Base-by-base conservation (phyloP, 192 early-diverging fungal genomes). In the Coemansia sp. region DNA sequence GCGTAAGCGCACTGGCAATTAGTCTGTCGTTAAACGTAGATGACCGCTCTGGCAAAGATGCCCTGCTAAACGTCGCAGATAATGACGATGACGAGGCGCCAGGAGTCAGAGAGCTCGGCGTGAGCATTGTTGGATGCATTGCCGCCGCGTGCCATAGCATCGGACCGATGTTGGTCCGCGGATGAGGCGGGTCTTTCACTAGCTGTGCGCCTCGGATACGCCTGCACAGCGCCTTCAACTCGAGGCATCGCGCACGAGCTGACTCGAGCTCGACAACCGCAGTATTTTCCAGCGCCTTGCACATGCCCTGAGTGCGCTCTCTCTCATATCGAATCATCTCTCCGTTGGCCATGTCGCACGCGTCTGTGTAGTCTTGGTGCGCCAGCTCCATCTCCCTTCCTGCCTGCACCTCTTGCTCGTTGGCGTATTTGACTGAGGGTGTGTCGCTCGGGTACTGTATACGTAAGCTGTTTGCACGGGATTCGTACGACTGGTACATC, bases 371-470 rank as follows among this genome's bases (percentile, higher is more conserved):
- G 40, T 76, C 79, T 38, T 82, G 79, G 35, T 73, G 79, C 0
- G 79, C 79, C 62, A 73, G 41, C 32, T 82, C 74, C 69, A 69
- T 65, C 49, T 82, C 74, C 12, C 74, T 59, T 65, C 64, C 79
- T 0, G 70, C 39, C 59, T 76, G 64, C 34, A 62, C 70, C 39
- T 82, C 79, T 15, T 73, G 64, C 68, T 82, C 79, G 59, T 82
- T 82, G 22, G 79, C 79, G 37, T 73, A 67, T 53, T 74, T 76
- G 22, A 82, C 79, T 9, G 79, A 72, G 13, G 74, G 68, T 56
- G 74, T 76, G 47, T 67, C 79, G 62, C 79, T 82, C 37, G 79
- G 74, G 32, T 82, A 82, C 62, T 74, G 74, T 15, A 82, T 59
- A 22, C 79, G 79, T 32, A 76, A 39, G 49, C 50, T 41, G 44